Conservation (phyloP, 106 monocot genomes). For the Acanthochlamys bracteata region DNA sequence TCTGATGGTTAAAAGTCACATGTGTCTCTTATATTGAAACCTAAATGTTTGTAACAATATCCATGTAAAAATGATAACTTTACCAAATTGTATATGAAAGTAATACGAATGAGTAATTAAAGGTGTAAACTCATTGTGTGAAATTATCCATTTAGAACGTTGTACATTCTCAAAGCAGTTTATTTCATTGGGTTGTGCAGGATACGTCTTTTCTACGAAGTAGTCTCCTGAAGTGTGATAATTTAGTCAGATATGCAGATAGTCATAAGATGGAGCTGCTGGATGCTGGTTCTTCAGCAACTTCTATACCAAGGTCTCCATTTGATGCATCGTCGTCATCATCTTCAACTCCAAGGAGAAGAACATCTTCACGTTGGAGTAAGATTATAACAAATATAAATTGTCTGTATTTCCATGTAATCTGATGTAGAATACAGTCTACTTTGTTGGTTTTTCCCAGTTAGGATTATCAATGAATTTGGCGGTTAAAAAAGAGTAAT, state of each 20-base stretch:
- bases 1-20: too few relatives aligned
- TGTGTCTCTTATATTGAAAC: background rate
- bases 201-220: slow-evolving; percentile 57
- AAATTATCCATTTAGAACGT: background rate
- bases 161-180: background rate
- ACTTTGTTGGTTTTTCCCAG: background rate
- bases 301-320: slow-evolving; percentile 30
- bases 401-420: too few relatives aligned
- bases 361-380: slow-evolving; percentile 53
- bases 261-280: slow-evolving; percentile 52
- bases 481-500: too few relatives aligned
- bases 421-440: background rate
- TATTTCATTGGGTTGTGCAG: slow-evolving; percentile 23
- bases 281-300: slow-evolving; percentile 27
- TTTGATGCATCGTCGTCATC: slow-evolving; percentile 50
- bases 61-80: background rate
- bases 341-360: slow-evolving; percentile 48
- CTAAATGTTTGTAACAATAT: background rate
- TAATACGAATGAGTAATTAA: too few relatives aligned
- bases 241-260: slow-evolving; percentile 67
- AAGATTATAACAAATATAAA: slow-evolving; percentile 11
- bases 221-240: slow-evolving; percentile 53
- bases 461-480: too few relatives aligned
- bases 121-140: too few relatives aligned
- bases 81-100: background rate